Base-by-base conservation (phyloP, 2,329 filamentous ascomycete species). In the Didymellaceae sp. region DNA sequence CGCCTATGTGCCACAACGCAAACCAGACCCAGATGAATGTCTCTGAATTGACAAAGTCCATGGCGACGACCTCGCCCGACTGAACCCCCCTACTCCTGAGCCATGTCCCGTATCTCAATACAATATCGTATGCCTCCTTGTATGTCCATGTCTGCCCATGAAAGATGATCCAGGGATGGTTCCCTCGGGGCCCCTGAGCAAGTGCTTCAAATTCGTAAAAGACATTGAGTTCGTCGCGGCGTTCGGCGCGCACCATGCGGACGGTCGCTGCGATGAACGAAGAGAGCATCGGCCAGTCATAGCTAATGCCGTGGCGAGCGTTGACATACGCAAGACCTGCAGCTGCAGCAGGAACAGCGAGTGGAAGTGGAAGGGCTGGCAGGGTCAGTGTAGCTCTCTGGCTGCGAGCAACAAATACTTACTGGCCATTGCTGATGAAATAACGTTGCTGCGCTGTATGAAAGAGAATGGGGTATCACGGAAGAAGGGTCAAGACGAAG, bases 221-320 rank as follows among this genome's bases (percentile, higher is more conserved):
- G 41, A 84, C 73, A 65, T 85, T 93, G 51, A 90, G 68, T 22
- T 81, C 81, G 61, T 87, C 87, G 26, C 74, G 76, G 33, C 77
- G 78, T 62, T 86, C 78, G 55, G 80, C 78, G 53, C 77, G 69
- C 7, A 71, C 66, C 35, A 78, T 70, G 14, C 73, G 74, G 31
- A 80, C 54, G 10, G 76, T 61, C 14, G 80, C 73, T 22, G 78
- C 78, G 10, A 83, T 28, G 30, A 83, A 72, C 43, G 80, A 79
- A 25, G 75, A 78, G n/a, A 93, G 63, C 13, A 91, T 70, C 6
- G 74, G 68, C 33, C 78, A 70, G 67, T 92, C 89, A 61, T 87
- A 82, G 30, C 74, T 68, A 38, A 91, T 60, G 61, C 86, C 82
- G 62, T 82, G 84, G 71, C 87, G 89, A 38, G 82, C 89, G 66